Percentiles rank a stretch among this genome's conserved stretches.
Evolutionary conservation across 805 yeast species (phyloP).

Genomic region (Yamadazyma tumulicola): DNA sequence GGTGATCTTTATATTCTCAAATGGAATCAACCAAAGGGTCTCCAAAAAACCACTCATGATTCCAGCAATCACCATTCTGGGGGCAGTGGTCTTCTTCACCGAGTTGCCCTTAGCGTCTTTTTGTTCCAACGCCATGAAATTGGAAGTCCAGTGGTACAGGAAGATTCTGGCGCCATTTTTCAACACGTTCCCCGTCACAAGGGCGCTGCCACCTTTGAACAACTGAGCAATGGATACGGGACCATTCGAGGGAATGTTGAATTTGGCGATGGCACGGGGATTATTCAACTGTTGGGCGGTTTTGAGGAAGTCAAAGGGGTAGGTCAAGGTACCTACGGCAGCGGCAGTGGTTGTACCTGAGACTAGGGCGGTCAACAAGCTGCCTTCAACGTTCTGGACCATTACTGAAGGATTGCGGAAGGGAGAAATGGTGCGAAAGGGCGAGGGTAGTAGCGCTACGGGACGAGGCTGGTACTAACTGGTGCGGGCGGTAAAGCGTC

Average conservation of each 20-base stretch:
- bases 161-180: slow-evolving; percentile 74
- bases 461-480: no score
- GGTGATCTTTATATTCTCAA: slow-evolving; percentile 78
- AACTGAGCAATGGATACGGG: slow-evolving; percentile 32
- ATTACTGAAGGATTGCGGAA: no score
- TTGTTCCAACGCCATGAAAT: slow-evolving; percentile 54
- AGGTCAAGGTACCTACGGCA: slow-evolving; percentile 58
- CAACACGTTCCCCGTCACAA: slow-evolving; percentile 68
- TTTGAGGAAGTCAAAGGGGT: slow-evolving; percentile 70
- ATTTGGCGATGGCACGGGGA: slow-evolving; percentile 28
- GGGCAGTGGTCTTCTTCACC: slow-evolving; percentile 65
- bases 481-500: no score
- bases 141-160: slow-evolving; percentile 70
- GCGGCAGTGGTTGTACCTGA: slow-evolving; percentile 64
- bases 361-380: slow-evolving; percentile 53
- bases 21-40: slow-evolving; percentile 81
- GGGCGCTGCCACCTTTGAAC: slow-evolving; percentile 65
- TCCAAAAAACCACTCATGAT: slow-evolving; percentile 79
- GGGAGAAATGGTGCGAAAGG: no score
- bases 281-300: slow-evolving; percentile 58
- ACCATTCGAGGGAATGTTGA: slow-evolving; percentile 30
- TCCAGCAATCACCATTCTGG: slow-evolving; percentile 81
- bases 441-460: no score
- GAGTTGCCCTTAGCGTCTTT: slow-evolving; percentile 30
- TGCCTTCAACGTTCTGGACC: slow-evolving; percentile 23